A percentile compares a stretch with the other conserved stretches of the same genome.
Evolutionary conservation across 257 asterid genomes (phyloP).

Genomic region (Misopates orontium): DNA sequence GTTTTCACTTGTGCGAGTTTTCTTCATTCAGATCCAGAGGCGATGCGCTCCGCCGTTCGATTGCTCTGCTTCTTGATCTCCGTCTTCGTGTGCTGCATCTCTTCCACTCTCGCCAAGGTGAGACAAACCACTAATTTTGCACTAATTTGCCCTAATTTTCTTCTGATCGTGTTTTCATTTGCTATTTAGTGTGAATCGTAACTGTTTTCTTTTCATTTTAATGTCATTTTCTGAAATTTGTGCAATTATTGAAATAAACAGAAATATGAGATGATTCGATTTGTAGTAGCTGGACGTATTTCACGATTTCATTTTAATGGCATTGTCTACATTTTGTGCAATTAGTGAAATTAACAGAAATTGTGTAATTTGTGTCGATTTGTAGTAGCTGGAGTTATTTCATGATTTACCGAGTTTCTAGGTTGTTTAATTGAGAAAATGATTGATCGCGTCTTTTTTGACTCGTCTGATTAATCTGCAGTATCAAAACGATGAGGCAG

Average conservation of each 20-base stretch:
- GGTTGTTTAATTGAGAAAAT: background rate
- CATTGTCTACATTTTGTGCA: background rate
- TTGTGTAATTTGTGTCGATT: conserved; percentile 1
- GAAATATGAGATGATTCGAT: conserved; percentile 2
- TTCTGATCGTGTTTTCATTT: conserved; percentile 2
- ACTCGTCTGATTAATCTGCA: conserved; percentile 35
- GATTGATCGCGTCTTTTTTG: conserved; percentile 19
- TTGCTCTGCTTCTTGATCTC: conserved; percentile 31
- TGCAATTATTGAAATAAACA: background rate
- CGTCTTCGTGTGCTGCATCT: conserved; percentile 36
- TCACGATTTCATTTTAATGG: background rate
- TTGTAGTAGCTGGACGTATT: conserved; percentile 4
- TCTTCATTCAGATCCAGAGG: too few relatives aligned
- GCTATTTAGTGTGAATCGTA: conserved; percentile 6
- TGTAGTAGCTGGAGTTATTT: conserved; percentile 1
- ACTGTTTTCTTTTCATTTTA: conserved; percentile 26
- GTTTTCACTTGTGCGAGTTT: too few relatives aligned
- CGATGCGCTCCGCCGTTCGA: conserved; percentile 53
- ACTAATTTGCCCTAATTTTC: conserved; percentile 16
- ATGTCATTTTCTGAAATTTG: background rate
- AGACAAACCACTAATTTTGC: conserved; percentile 14
- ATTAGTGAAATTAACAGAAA: conserved; percentile 1
- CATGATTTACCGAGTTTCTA: background rate
- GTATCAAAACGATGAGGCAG: conserved; percentile 58
- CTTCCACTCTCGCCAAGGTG: conserved; percentile 55